Evolutionary conservation across 768 basidiomycete species (phyloP), one percentile per base, ranked within the genome.

Genomic region (Tylopilus sp.): DNA sequence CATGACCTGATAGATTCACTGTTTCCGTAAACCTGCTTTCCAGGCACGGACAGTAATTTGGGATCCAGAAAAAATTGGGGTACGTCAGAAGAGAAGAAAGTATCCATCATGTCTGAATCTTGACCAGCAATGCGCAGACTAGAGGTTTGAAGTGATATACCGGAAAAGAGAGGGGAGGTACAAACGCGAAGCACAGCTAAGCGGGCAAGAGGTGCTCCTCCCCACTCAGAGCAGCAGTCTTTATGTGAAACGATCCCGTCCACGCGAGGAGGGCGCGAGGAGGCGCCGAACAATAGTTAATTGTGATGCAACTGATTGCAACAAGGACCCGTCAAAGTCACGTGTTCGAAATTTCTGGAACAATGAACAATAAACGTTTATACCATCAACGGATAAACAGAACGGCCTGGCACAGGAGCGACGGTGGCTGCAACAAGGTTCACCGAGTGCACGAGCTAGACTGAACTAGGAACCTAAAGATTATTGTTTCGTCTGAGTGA

Each of bases 351-450:
- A 11, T 16, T 24, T 43, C 29, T 40, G 24, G 33, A 34, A 56
- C 51, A 49, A 41, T 21, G 47, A 53, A 71, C 68, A 70, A 70
- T 69, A 64, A 54, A 42, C n/a, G n/a, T n/a, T n/a, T n/a, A n/a
- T n/a, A n/a, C 48, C 50, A 52, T 45, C 41, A n/a, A 31, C 30
- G 19, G 19, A 52, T 42, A 56, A 48, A 45, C 36, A 26, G n/a
- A 31, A 36, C 26, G 2, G 6, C 29, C 33, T 42, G 30, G 40
- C 34, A 37, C 22, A 36, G 48, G 17, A 21, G 16, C 24, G 37
- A 16, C 16, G 29, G 54, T 58, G 53, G 53, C 47, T 55, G 57
- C 26, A 36, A 52, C 50, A 60, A 63, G 25, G 60, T 58, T 61
- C 30, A 45, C 14, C 17, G 14, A 16, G 30, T 50, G 45, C 54